Evolutionary conservation across 305 asterid species (phyloP), one percentile per base, ranked within the genome.

Genomic region (Striga hermonthica): DNA sequence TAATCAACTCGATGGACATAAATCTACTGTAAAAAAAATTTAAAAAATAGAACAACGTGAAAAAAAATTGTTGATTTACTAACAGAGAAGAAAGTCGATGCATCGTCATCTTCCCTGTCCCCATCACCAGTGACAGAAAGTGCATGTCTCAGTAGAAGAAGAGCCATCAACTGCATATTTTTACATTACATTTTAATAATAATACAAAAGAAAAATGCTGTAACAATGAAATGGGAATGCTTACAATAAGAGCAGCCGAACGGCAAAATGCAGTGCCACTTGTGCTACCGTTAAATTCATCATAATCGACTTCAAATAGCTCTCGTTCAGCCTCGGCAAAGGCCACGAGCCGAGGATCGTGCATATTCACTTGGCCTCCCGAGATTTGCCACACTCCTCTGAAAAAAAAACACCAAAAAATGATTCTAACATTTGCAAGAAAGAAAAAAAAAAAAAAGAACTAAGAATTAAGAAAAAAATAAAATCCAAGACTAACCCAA

Each of bases 281-380:
- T 65, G 87, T 88, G 82, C 83, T 90, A 58, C 87, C 83, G 69
- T 84, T 82, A 73, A 86, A 86, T 59, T 93, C 95, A 47, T 90
- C 97, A 70, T 88, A 90, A 63, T 90, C 98, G 68, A 95, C 89
- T 73, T 93, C 99, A 74, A 93, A 64, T 61, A 93, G 65, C 74
- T 90, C 95, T 53, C 89, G 95, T 62, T 93, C 97, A 53, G 96
- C 96, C 76, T 94, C 98, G 59, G 99, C 95, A 76, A 90, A 82
- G 62, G 96, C 95, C 74, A 87, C 75, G 60, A 94, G 78, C 5
- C 96, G 88, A 79, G 95, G 93, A 74, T 94, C 97, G 15, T 86
- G 84, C 77, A 88, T 72, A 79, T 90, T 86, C 74, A 94, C 62
- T 52, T 90, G 88, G 56, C 84, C 79, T 10, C 97, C 97, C 3